phyloP scores from a whole-genome alignment of 176 grass and related monocot genomes.

The Zea luxurians region DNA sequence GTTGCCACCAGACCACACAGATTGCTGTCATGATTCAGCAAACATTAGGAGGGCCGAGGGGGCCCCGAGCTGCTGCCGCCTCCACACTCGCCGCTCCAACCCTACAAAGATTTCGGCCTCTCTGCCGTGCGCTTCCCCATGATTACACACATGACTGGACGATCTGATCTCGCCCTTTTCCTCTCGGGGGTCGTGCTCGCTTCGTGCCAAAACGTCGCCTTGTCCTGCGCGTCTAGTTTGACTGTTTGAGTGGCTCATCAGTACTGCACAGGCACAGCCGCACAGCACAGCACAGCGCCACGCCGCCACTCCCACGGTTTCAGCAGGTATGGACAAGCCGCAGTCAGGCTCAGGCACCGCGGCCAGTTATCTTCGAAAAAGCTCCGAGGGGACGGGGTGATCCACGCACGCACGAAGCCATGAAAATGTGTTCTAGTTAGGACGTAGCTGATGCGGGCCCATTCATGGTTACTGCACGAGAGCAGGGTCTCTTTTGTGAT shows the following conservation, averaged over 20 bases:
- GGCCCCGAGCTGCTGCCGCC: too few species aligned
- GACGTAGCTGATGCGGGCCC: too few species aligned
- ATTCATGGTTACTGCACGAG: background rate
- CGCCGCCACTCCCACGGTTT: background rate
- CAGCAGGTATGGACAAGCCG: constrained; percentile 23
- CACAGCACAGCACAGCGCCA: too few species aligned
- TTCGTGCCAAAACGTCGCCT: constrained; percentile 12
- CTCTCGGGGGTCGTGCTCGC: constrained; percentile 1
- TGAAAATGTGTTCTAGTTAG: background rate
- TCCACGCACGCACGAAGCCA: background rate
- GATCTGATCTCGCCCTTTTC: background rate
- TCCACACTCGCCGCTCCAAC: background rate
- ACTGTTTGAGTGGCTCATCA: too few species aligned
- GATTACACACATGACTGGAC: constrained; percentile 17
- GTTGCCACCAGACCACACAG: constrained; percentile 20
- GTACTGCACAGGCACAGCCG: too few species aligned
- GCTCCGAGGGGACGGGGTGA: background rate
- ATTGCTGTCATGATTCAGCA: constrained; percentile 49
- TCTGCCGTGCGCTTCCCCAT: constrained; percentile 40
- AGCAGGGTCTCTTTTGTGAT: too few species aligned
- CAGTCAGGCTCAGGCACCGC: background rate
- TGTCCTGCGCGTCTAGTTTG: background rate
- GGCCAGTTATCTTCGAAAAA: background rate
- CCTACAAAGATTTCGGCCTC: constrained; percentile 13
- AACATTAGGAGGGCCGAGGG: constrained; percentile 11